A percentile compares a stretch with the other conserved stretches of the same genome.
Evolutionary conservation across 78 protist species (phyloP).

Genomic region (Dictyostelium citrinum): DNA sequence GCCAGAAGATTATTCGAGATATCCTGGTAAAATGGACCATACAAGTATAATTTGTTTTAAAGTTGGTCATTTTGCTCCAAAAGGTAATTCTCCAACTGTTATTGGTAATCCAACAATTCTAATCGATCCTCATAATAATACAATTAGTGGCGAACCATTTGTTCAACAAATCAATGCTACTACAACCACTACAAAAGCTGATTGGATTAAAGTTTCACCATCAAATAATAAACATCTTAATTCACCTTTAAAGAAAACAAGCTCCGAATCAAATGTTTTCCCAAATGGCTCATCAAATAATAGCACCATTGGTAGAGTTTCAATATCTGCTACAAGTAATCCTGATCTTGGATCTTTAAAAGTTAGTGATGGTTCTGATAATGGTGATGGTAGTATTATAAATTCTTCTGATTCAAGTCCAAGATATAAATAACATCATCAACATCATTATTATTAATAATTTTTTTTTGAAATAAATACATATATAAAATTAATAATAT

Average conservation of each 20-base stretch:
- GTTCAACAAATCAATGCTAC: background rate
- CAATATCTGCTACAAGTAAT: background rate
- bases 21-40: slow-evolving; percentile 85
- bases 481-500: background rate
- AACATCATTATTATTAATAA: no score
- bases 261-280: background rate
- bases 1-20: slow-evolving; percentile 42
- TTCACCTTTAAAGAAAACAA: background rate
- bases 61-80: slow-evolving; percentile 37
- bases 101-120: background rate
- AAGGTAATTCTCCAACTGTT: background rate
- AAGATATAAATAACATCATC: background rate
- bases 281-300: background rate
- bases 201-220: slow-evolving; percentile 14
- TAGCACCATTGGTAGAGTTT: background rate
- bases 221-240: background rate
- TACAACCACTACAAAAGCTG: background rate
- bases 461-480: no score
- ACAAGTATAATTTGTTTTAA: slow-evolving; percentile 75
- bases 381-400: background rate
- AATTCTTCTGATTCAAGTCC: background rate
- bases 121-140: background rate
- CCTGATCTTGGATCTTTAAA: background rate
- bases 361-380: background rate
- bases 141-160: background rate